phyloP scores from a whole-genome alignment of 2,329 filamentous ascomycete species.

The Periconia digitata region DNA sequence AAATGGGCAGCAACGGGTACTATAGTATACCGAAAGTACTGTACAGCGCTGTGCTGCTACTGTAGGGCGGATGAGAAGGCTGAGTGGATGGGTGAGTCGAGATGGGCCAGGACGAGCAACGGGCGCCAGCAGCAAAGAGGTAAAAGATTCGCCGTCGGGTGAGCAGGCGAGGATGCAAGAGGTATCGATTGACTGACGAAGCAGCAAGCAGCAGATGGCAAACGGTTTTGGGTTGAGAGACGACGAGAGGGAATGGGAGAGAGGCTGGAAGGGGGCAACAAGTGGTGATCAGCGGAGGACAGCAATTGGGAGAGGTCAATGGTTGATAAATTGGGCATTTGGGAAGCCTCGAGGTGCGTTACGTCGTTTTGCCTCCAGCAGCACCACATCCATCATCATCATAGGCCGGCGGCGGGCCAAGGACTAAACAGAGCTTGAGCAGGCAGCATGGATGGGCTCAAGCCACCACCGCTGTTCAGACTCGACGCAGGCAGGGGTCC shows the following conservation, averaged over 20 bases:
- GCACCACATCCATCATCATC: constrained; percentile 29
- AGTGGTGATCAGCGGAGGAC: constrained; percentile 35
- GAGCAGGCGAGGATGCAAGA: constrained; percentile 25
- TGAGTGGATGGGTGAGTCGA: background rate
- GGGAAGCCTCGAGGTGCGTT: constrained; percentile 14
- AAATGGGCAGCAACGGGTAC: constrained; percentile 20
- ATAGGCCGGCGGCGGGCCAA: constrained; percentile 41
- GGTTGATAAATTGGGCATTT: constrained; percentile 38
- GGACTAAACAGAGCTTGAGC: constrained; percentile 24
- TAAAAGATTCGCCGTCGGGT: constrained; percentile 28
- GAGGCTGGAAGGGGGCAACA: constrained; percentile 24
- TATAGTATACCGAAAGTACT: background rate
- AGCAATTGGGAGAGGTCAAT: constrained; percentile 28
- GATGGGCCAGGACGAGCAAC: background rate
- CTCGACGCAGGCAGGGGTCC: too few relatives aligned
- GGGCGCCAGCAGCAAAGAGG: constrained; percentile 37
- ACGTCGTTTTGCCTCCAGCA: constrained; percentile 37
- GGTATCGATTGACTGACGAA: constrained; percentile 33
- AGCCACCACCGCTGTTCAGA: constrained; percentile 17
- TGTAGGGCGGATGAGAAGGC: background rate
- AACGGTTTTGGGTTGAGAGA: constrained; percentile 34
- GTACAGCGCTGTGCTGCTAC: constrained; percentile 3
- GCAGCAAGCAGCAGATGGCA: constrained; percentile 20
- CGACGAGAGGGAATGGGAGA: too few relatives aligned
- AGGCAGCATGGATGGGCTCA: constrained; percentile 16